Evolutionary conservation across 2,329 filamentous ascomycete species (phyloP), one percentile per base, ranked within the genome.

Genomic region (Pseudocercospora crystallina): DNA sequence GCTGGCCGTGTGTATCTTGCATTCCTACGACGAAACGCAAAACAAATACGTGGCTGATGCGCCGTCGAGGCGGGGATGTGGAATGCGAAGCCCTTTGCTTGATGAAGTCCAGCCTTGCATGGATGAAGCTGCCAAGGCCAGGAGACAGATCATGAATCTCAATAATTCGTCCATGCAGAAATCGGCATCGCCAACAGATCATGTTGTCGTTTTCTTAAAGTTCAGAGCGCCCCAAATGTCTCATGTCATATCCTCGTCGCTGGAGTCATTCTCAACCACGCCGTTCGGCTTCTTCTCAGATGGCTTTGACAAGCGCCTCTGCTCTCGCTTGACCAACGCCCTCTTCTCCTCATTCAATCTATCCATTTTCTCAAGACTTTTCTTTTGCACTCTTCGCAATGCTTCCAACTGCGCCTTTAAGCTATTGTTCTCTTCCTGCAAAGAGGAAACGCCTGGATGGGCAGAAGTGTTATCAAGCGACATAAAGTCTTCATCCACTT

Each of bases 341-440:
- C 70, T 68, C 32, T 67, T 69, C 57, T 77, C 73, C 38, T 71
- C 66, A 37, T 69, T 69, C 45, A 77, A 42, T 51, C 71, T 69
- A 11, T 71, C 70, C 20, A 78, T 62, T 50, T 76, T 74, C 15
- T 70, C 64, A 45, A 77, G 73, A 5, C 71, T 74, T 31, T 71
- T 70, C 50, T 68, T 72, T 57, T 77, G 74, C 29, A 77, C 65
- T 35, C 73, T 66, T 54, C 75, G 69, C 29, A 77, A 60, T 5
- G 71, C 71, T 14, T 71, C 73, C 12, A 77, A 47, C 50, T 77
- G 56, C 49, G 70, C 65, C 11, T 66, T 66, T 12, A 69, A 53
- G 8, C 52, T 56, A 9, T 57, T 54, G 38, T 69, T 67, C 45
- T 66, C 60, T 29, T 64, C 58, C 46, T 62, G 54, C 20, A 64